Evolutionary conservation across 1,284 basidiomycete species (phyloP).

Genomic region (Austroboletus niveus): DNA sequence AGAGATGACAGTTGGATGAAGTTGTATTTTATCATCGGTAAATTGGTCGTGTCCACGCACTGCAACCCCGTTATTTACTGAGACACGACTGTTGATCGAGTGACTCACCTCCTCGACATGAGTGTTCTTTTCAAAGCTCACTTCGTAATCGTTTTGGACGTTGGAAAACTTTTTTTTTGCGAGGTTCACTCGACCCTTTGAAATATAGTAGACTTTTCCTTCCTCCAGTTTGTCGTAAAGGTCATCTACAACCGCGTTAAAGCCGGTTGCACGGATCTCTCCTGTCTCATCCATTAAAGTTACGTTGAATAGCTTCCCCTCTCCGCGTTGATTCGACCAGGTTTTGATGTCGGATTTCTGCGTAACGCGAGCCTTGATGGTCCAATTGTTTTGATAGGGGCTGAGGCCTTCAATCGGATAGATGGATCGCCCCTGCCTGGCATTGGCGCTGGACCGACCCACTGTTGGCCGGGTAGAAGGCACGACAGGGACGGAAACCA

Average conservation of each 20-base stretch:
- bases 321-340: conserved; percentile 90
- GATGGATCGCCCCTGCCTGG: conserved; percentile 42
- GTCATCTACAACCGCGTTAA: conserved; percentile 86
- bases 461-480: conserved; percentile 14
- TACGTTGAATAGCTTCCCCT: conserved; percentile 94
- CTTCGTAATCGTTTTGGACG: conserved; percentile 92
- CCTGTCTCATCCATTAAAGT: conserved; percentile 95
- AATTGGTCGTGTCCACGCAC: conserved; percentile 74
- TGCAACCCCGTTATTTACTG: conserved; percentile 29
- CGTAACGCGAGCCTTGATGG: conserved; percentile 93
- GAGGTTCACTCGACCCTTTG: conserved; percentile 88
- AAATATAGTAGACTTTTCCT: conserved; percentile 91
- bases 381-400: conserved; percentile 99
- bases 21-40: conserved; percentile 82
- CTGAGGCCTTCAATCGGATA: conserved; percentile 94
- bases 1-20: conserved; percentile 74
- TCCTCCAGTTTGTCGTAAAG: conserved; percentile 86
- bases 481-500: conserved; percentile 14
- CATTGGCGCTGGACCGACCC: conserved; percentile 26
- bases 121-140: conserved; percentile 82
- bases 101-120: conserved; percentile 73
- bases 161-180: conserved; percentile 98
- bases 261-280: conserved; percentile 90
- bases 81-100: background rate
- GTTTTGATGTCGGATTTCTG: conserved; percentile 88